A percentile compares a stretch with the other conserved stretches of the same genome.
Evolutionary conservation across 192 early-diverging fungal species (phyloP).

Genomic region (Coemansia sp.): DNA sequence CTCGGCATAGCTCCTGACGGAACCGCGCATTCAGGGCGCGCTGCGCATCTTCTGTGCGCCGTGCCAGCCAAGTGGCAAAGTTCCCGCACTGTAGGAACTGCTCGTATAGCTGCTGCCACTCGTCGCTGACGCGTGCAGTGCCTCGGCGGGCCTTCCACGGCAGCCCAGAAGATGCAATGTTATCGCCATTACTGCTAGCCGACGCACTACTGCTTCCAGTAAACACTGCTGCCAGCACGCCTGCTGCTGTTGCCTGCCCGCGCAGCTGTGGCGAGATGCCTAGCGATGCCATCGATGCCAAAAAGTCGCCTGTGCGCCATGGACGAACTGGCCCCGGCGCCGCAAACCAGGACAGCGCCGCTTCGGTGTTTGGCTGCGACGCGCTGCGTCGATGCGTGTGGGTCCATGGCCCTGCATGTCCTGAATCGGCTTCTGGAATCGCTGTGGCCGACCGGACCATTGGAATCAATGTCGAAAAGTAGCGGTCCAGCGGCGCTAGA

Average conservation of each 20-base stretch:
- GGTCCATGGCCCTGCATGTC: slow-evolving; percentile 4
- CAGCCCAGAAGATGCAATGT: slow-evolving; percentile 11
- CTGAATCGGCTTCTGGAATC: slow-evolving; percentile 10
- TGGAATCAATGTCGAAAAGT: slow-evolving; percentile 86
- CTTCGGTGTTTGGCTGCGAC: neutral
- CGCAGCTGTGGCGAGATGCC: slow-evolving; percentile 51
- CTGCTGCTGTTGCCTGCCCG: slow-evolving; percentile 21
- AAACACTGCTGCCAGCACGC: slow-evolving; percentile 42
- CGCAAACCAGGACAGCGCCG: slow-evolving; percentile 35
- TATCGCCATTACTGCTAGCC: slow-evolving; percentile 8
- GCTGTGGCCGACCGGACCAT: slow-evolving; percentile 51
- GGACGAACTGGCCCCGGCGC: slow-evolving; percentile 37
- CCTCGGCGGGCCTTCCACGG: slow-evolving; percentile 40
- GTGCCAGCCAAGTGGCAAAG: slow-evolving; percentile 93
- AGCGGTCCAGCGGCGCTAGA: slow-evolving; percentile 90
- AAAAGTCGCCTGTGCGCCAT: slow-evolving; percentile 51
- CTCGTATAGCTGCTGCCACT: slow-evolving; percentile 70
- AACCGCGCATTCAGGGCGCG: slow-evolving; percentile 76
- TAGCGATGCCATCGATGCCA: slow-evolving; percentile 43
- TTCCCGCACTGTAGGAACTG: slow-evolving; percentile 91
- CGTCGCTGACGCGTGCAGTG: slow-evolving; percentile 57
- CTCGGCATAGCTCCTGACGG: slow-evolving; percentile 64
- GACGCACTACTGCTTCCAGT: slow-evolving; percentile 17
- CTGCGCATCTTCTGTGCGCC: slow-evolving; percentile 74
- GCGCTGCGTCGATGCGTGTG: slow-evolving; percentile 6